A percentile compares a stretch with the other conserved stretches of the same genome.
These are phyloP conservation scores for Leccinum pachyderme DNA, from an alignment of 1,284 basidiomycete species.

Conservation along the genomic window DNA sequence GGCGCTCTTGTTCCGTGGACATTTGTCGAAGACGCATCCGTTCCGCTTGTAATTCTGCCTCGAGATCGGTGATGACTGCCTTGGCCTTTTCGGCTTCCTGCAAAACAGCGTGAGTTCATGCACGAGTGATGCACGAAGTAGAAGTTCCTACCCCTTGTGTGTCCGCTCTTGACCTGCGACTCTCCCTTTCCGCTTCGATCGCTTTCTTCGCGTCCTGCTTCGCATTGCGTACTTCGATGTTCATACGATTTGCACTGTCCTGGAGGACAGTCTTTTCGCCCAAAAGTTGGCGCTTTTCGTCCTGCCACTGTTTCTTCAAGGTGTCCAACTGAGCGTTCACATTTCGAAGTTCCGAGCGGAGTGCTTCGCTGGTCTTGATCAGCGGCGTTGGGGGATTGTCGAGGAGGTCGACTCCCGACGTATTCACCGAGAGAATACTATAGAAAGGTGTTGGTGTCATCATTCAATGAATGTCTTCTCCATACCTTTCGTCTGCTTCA, in stretches of 20 bases:
- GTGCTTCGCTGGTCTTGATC: slow-evolving; percentile 58
- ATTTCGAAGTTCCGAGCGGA: slow-evolving; percentile 53
- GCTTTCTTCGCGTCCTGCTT: slow-evolving; percentile 55
- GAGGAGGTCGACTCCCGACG: slow-evolving; percentile 45
- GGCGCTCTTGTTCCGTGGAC: slow-evolving; percentile 57
- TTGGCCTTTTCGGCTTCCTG: slow-evolving; percentile 73
- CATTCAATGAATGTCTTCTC: not conserved
- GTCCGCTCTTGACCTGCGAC: slow-evolving; percentile 46
- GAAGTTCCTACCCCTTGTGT: slow-evolving; percentile 51
- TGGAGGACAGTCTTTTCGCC: slow-evolving; percentile 72
- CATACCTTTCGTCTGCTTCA: slow-evolving; percentile 61
- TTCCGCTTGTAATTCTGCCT: slow-evolving; percentile 65
- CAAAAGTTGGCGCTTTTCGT: slow-evolving; percentile 57
- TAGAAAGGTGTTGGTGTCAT: slow-evolving; percentile 2
- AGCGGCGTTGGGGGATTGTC: slow-evolving; percentile 63
- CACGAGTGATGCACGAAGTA: not conserved
- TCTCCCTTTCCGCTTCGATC: slow-evolving; percentile 40
- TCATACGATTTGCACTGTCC: slow-evolving; percentile 63
- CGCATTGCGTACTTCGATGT: slow-evolving; percentile 53
- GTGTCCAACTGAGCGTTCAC: slow-evolving; percentile 61
- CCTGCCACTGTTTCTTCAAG: slow-evolving; percentile 67
- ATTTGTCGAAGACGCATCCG: slow-evolving; percentile 60
- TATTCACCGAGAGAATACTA: slow-evolving; percentile 55
- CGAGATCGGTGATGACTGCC: slow-evolving; percentile 61
- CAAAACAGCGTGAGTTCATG: slow-evolving; percentile 4